Conservation (phyloP, 768 basidiomycete species). For the Cyclocybe cylindracea region DNA sequence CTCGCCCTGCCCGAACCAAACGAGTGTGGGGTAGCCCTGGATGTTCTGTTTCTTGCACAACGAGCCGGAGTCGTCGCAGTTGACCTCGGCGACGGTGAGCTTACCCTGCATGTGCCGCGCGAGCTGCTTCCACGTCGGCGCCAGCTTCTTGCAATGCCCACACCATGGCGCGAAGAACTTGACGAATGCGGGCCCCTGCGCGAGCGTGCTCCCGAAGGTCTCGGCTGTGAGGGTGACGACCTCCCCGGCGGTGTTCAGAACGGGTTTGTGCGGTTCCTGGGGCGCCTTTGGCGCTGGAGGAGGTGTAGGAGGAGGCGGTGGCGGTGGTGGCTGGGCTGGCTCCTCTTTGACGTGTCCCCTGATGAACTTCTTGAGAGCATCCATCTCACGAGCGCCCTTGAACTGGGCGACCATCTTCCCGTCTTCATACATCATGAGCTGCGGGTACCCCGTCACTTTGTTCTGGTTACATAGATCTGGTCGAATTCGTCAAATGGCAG, state of each 20-base stretch:
- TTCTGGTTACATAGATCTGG: constrained; percentile 82
- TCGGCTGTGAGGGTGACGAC: constrained; percentile 35
- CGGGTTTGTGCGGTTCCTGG: constrained; percentile 16
- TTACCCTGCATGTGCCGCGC: constrained; percentile 69
- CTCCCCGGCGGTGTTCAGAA: constrained; percentile 36
- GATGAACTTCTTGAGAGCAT: constrained; percentile 58
- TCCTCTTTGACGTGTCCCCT: constrained; percentile 34
- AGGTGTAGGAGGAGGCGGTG: constrained; percentile 7
- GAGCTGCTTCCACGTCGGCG: constrained; percentile 78
- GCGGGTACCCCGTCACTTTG: constrained; percentile 70
- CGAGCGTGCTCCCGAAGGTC: constrained; percentile 39
- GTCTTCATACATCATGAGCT: constrained; percentile 70
- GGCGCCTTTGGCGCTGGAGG: not conserved
- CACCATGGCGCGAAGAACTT: constrained; percentile 96
- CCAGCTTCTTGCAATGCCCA: constrained; percentile 94
- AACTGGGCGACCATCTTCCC: constrained; percentile 64
- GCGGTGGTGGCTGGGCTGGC: constrained; percentile 2
- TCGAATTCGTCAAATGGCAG: not conserved
- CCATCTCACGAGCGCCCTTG: constrained; percentile 51
- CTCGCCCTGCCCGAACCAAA: constrained; percentile 60
- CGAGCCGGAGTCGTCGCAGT: constrained; percentile 77
- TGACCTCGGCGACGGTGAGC: constrained; percentile 80
- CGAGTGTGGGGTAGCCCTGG: constrained; percentile 81
- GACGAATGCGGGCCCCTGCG: constrained; percentile 48
- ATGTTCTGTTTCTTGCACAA: constrained; percentile 72